These are phyloP conservation scores for Clavispora carvajalis DNA, from an alignment of 805 yeast genomes.

Conservation along the genomic window DNA sequence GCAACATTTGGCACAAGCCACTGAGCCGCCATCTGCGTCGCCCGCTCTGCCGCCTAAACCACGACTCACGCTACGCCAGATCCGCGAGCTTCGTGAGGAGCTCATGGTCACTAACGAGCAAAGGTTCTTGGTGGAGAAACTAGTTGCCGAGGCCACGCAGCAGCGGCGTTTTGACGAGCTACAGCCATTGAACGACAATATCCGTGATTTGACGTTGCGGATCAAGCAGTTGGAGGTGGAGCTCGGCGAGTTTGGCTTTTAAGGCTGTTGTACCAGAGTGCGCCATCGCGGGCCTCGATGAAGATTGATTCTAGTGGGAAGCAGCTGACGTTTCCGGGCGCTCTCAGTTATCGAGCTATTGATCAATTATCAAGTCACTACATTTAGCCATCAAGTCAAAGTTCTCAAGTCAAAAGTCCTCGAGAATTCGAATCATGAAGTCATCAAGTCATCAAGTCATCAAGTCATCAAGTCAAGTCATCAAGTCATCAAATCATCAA, in stretches of 20 bases:
- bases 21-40: neutral
- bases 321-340: too few species aligned
- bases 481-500: too few species aligned
- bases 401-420: too few species aligned
- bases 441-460: too few species aligned
- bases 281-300: too few species aligned
- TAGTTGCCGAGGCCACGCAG: conserved; percentile 57
- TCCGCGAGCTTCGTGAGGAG: conserved; percentile 61
- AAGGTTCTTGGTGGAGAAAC: conserved; percentile 59
- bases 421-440: too few species aligned
- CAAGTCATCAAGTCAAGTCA: too few species aligned
- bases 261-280: neutral
- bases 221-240: conserved; percentile 40
- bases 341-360: too few species aligned
- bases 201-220: conserved; percentile 50
- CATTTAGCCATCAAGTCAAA: too few species aligned
- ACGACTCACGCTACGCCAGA: conserved; percentile 43
- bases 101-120: conserved; percentile 88
- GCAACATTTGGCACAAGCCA: conserved; percentile 24
- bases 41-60: conserved; percentile 10
- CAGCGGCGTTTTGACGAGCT: conserved; percentile 77
- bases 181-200: conserved; percentile 50
- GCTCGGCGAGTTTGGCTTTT: conserved; percentile 51
- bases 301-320: too few species aligned
- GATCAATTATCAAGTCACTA: too few species aligned